Conservation (phyloP, 352 stramenopile genomes). For the Pythium volutum region DNA sequence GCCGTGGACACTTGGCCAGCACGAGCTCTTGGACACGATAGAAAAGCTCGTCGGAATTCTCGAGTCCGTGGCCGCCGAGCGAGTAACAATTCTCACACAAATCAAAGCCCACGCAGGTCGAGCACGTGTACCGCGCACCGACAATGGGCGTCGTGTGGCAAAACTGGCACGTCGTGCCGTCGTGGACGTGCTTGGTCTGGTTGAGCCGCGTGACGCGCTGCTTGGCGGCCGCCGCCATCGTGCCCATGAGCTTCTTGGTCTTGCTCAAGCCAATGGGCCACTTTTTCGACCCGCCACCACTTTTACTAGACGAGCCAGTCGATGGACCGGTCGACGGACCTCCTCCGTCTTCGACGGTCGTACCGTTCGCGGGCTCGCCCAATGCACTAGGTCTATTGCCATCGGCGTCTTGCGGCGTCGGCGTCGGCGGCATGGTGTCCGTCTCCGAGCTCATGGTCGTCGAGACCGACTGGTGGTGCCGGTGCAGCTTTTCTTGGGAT, state of each 20-base stretch:
- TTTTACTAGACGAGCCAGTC: too few relatives aligned
- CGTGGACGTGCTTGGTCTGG: constrained; percentile 66
- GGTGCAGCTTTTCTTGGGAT: constrained; percentile 31
- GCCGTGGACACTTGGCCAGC: constrained; percentile 54
- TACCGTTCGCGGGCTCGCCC: neutral
- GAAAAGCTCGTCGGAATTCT: constrained; percentile 86
- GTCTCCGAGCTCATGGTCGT: constrained; percentile 20
- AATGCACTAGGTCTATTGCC: neutral
- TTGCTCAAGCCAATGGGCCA: constrained; percentile 49
- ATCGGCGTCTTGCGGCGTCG: constrained; percentile 3
- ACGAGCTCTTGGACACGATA: constrained; percentile 79
- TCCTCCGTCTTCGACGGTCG: neutral
- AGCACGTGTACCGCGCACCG: constrained; percentile 66
- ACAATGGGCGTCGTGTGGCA: constrained; percentile 79
- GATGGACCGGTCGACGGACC: too few relatives aligned
- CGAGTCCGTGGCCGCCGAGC: constrained; percentile 73
- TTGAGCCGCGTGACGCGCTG: constrained; percentile 65
- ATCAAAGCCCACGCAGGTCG: constrained; percentile 79
- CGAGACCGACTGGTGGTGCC: neutral
- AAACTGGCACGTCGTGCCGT: constrained; percentile 77
- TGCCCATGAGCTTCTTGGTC: constrained; percentile 69
- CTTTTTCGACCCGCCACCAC: constrained; percentile 29
- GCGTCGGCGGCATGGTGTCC: constrained; percentile 5
- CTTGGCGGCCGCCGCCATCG: constrained; percentile 62
- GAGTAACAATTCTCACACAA: constrained; percentile 82